Base-by-base conservation (phyloP, 345 rosid genomes). In the Psidium guajava region DNA sequence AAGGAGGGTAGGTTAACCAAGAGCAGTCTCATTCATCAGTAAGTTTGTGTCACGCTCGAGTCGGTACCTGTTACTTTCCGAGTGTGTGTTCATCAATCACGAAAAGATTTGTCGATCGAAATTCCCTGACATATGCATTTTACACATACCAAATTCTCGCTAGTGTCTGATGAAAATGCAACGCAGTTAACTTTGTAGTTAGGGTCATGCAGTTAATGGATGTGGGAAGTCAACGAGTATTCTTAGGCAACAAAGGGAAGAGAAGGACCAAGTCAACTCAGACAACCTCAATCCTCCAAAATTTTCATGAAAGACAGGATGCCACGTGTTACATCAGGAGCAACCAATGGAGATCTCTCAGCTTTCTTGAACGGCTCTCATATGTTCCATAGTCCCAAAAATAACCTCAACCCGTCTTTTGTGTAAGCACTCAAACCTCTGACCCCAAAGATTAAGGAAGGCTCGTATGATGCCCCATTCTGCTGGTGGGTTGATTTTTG, bases 261-360 rank as follows among this genome's bases (percentile, higher is more conserved):
- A 57, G 85, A 59, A 82, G 32, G 89, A 91, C 89, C 53, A 44
- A 83, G 90, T 89, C 92, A 89, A 88, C 84, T 44, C 32, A 77
- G 82, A 75, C 73, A 86, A 84, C 52, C 52, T 28, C 22, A 15
- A 40, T 42, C 40, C 53, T 51, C 18, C 54, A 11, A 58, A 28
- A 54, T 84, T 40, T 52, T 64, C 55, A 84, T 28, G 80, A 52
- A 44, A 73, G 51, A 54, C 27, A 54, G 82, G 74, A 73, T 28
- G 32, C 58, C 82, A 84, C 86, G 28, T 84, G 82, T 84, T 44
- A 51, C 52, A 28, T 5, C 61, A 53, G 24, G 80, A 69, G 80
- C 80, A 69, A 69, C 80, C 80, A 18, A 36, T 69, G 25, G 86
- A 81, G 18, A 20, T 73, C n/a, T 82, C 28, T 69, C 59, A 53